These are phyloP conservation scores for Athelia sp. DNA, from an alignment of 1,284 basidiomycete genomes.

Conservation along the genomic window DNA sequence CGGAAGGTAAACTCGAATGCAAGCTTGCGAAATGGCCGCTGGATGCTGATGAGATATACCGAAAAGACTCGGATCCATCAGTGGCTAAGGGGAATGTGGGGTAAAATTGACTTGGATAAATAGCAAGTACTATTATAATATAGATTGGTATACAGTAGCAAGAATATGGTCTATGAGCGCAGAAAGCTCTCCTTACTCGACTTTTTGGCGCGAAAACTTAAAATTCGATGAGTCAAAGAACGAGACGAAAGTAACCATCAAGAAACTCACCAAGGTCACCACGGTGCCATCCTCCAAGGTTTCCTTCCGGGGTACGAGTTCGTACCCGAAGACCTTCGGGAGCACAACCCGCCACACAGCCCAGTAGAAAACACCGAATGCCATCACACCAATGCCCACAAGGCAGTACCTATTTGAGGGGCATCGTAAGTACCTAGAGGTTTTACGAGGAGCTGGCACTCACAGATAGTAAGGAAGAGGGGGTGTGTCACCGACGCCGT, in stretches of 20 bases:
- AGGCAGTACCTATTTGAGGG: constrained; percentile 58
- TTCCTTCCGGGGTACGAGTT: constrained; percentile 42
- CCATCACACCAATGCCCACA: constrained; percentile 47
- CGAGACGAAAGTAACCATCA: neutral
- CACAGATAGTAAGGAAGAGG: constrained; percentile 57
- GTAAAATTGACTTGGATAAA: no score
- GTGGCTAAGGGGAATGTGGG: no score
- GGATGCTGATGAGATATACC: no score
- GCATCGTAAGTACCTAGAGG: neutral
- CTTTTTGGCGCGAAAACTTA: constrained; percentile 18
- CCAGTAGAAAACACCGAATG: constrained; percentile 49
- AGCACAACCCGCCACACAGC: constrained; percentile 45
- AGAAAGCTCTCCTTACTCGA: constrained; percentile 7
- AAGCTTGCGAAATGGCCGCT: no score
- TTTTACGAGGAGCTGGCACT: constrained; percentile 10
- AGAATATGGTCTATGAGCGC: constrained; percentile 6
- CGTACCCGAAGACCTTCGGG: constrained; percentile 45
- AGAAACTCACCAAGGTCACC: constrained; percentile 45
- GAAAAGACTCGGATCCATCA: no score
- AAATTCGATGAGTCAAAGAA: no score
- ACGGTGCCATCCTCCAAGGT: constrained; percentile 50
- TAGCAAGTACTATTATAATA: no score
- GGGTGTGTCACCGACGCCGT: constrained; percentile 52
- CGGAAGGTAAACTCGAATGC: no score
- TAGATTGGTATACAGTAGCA: no score